phyloP scores from a whole-genome alignment of 2,329 filamentous ascomycete genomes.

The Fusarium sambucinum region DNA sequence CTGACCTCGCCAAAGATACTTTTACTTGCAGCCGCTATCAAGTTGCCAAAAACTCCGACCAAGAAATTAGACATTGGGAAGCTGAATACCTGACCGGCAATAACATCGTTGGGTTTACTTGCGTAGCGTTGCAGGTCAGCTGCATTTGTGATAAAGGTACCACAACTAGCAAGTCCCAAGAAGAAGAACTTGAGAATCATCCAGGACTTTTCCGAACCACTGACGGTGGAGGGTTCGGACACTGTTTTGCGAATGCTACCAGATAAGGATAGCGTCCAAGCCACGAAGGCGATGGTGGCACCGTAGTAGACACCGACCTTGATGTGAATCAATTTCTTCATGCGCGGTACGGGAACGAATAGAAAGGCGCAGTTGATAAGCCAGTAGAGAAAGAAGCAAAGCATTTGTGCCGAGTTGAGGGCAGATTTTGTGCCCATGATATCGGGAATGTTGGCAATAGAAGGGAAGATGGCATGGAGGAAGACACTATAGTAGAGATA shows the following conservation, averaged over 20 bases:
- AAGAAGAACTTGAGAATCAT: constrained; percentile 27
- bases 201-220: constrained; percentile 11
- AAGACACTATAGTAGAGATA: background rate
- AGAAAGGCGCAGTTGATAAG: constrained; percentile 20
- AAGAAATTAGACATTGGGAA: constrained; percentile 15
- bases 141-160: constrained; percentile 8
- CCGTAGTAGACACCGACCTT: constrained; percentile 12
- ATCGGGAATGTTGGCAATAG: constrained; percentile 12
- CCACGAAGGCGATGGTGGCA: constrained; percentile 18
- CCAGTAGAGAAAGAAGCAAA: constrained; percentile 27
- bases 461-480: constrained; percentile 14
- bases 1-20: constrained; percentile 10
- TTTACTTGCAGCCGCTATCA: constrained; percentile 20
- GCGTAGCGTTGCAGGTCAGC: constrained; percentile 14
- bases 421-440: constrained; percentile 19
- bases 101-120: background rate
- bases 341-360: constrained; percentile 1
- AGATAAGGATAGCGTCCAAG: constrained; percentile 1
- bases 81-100: constrained; percentile 4
- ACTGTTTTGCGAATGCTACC: background rate
- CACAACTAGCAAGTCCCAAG: constrained; percentile 8
- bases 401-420: constrained; percentile 22
- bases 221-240: background rate
- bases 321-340: constrained; percentile 18
- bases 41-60: constrained; percentile 9